Percentiles rank a stretch among this genome's conserved stretches.
Evolutionary conservation across 805 yeast genomes (phyloP).

Genomic region (Teunomyces aglyptinius): DNA sequence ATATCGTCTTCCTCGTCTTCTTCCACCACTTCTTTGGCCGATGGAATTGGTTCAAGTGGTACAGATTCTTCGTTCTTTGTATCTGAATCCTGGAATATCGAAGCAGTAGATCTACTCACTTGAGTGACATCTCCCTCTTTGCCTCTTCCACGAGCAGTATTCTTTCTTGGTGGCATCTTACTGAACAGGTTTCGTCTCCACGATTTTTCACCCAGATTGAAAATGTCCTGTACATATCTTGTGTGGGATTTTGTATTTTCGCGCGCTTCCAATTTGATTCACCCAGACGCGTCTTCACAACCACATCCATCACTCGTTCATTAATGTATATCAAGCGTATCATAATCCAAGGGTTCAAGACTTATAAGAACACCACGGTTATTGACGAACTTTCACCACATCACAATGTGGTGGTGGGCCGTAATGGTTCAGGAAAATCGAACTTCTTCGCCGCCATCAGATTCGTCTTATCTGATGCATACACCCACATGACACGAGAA

Average conservation of each 20-base stretch:
- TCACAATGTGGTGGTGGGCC: constrained; percentile 80
- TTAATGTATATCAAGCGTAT: constrained; percentile 50
- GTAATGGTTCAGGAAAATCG: constrained; percentile 96
- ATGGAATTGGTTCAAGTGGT: not conserved
- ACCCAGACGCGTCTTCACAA: not conserved
- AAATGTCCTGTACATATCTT: not conserved
- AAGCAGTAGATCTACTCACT: not conserved
- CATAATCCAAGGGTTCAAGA: constrained; percentile 87
- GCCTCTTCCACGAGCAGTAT: constrained; percentile 8
- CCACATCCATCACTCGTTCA: not conserved
- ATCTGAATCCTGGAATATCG: not conserved
- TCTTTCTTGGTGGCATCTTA: constrained; percentile 12
- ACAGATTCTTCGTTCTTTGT: not conserved
- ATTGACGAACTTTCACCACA: constrained; percentile 76
- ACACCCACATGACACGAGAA: constrained; percentile 77
- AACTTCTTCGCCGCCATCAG: constrained; percentile 94
- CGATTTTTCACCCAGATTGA: not conserved
- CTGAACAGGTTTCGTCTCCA: not conserved
- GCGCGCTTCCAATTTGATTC: not conserved
- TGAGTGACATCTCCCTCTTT: not conserved
- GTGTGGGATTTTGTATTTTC: not conserved
- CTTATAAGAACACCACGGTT: constrained; percentile 80
- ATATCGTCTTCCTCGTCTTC: constrained; percentile 11
- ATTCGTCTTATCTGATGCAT: constrained; percentile 88
- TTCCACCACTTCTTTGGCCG: not conserved